These are phyloP conservation scores for Exophiala lecanii-corni DNA, from an alignment of 2,329 filamentous ascomycete species.

Conservation along the genomic window DNA sequence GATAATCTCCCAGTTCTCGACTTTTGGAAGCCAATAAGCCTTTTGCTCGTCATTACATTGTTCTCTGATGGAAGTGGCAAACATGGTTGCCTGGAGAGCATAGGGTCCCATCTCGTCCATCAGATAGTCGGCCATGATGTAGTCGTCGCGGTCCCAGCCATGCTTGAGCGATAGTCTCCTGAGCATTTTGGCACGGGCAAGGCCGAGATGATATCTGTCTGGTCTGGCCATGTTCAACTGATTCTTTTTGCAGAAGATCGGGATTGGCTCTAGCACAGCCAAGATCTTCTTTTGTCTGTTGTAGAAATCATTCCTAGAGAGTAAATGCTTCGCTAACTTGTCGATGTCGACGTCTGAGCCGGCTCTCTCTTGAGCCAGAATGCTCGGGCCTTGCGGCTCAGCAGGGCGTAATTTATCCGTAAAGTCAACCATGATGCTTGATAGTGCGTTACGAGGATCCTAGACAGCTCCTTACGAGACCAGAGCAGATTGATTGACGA, in stretches of 20 bases:
- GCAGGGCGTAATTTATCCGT: slow-evolving; percentile 46
- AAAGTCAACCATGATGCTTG: slow-evolving; percentile 43
- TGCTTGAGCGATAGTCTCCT: slow-evolving; percentile 43
- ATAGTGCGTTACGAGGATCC: slow-evolving; percentile 36
- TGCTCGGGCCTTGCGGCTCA: slow-evolving; percentile 42
- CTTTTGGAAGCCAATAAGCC: slow-evolving; percentile 47
- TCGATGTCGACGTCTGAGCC: slow-evolving; percentile 41
- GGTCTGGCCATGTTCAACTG: slow-evolving; percentile 49
- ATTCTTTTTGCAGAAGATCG: slow-evolving; percentile 47
- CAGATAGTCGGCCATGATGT: slow-evolving; percentile 49
- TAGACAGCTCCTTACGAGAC: too few relatives aligned
- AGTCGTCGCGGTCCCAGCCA: slow-evolving; percentile 47
- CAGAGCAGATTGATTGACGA: too few relatives aligned
- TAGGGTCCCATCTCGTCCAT: slow-evolving; percentile 52
- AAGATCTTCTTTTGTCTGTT: slow-evolving; percentile 45
- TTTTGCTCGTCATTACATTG: slow-evolving; percentile 46
- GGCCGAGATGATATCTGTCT: slow-evolving; percentile 49
- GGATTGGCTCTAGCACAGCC: slow-evolving; percentile 41
- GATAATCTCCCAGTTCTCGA: slow-evolving; percentile 47
- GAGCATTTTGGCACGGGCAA: slow-evolving; percentile 49
- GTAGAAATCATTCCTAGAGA: slow-evolving; percentile 46
- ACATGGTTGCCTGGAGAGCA: slow-evolving; percentile 48
- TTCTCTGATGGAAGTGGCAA: slow-evolving; percentile 48
- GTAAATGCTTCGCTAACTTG: slow-evolving; percentile 44
- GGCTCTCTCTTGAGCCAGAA: slow-evolving; percentile 43